phyloP scores from a whole-genome alignment of 441 rosid species.

The Corymbia citriodora region DNA sequence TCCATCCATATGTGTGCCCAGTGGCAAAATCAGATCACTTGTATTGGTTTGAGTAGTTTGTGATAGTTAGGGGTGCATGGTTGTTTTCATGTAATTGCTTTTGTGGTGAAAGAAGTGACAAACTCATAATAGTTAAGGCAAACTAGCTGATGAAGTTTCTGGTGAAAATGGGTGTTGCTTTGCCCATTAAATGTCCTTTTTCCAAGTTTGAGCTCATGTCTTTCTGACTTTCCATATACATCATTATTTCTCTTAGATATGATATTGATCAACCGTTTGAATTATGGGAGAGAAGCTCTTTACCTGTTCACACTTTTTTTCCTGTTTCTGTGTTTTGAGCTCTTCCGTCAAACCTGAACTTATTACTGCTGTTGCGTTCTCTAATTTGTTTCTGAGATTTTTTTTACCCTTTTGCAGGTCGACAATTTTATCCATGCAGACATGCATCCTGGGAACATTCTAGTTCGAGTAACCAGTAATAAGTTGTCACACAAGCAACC shows the following conservation, averaged over 20 bases:
- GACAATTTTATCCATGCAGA: slow-evolving; percentile 99
- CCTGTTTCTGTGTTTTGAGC: not conserved
- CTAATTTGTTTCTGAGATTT: not conserved
- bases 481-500: slow-evolving; percentile 62
- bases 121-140: not conserved
- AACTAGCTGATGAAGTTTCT: not conserved
- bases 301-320: not conserved
- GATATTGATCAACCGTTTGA: not conserved
- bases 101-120: not conserved
- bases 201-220: not conserved
- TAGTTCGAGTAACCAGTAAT: slow-evolving; percentile 66
- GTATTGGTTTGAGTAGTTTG: not conserved
- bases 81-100: not conserved
- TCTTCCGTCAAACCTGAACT: not conserved
- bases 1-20: not conserved
- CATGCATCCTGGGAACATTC: slow-evolving; percentile 99
- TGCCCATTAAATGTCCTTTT: not conserved
- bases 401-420: slow-evolving; percentile 53
- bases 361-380: not conserved
- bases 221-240: not conserved
- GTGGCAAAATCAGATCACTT: not conserved
- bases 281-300: not conserved
- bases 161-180: not conserved
- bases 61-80: not conserved
- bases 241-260: not conserved